Evolutionary conservation across 2,329 filamentous ascomycete genomes (phyloP).

Genomic region (Diaporthe caulivora): DNA sequence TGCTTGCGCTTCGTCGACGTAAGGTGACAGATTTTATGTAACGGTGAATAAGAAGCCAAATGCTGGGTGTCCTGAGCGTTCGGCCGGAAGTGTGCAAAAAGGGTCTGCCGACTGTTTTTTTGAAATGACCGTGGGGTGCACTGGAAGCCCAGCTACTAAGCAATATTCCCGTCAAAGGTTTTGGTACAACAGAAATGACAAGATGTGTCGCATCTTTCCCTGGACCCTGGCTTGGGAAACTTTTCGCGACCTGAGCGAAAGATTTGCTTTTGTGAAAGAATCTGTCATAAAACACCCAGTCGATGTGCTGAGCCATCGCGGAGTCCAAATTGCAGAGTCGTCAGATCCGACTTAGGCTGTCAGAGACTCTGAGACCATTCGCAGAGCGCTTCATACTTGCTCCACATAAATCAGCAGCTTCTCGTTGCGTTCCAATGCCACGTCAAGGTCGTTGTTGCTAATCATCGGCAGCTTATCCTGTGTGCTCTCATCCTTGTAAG

Average conservation of each 20-base stretch:
- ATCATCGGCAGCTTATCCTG: constrained; percentile 80
- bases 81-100: neutral
- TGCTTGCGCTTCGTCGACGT: constrained; percentile 36
- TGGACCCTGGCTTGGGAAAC: neutral
- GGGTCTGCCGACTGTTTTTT: constrained; percentile 26
- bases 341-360: constrained; percentile 7
- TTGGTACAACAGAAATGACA: constrained; percentile 18
- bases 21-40: constrained; percentile 36
- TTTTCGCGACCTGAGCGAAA: neutral
- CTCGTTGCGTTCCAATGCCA: constrained; percentile 84
- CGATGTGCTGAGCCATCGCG: constrained; percentile 6
- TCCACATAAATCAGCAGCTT: constrained; percentile 86
- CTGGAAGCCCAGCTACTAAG: constrained; percentile 33
- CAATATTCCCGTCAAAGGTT: constrained; percentile 28
- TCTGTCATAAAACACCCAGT: neutral
- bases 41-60: constrained; percentile 22
- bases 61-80: neutral
- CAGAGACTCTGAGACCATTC: constrained; percentile 11
- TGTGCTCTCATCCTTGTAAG: constrained; percentile 87
- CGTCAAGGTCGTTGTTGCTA: constrained; percentile 84
- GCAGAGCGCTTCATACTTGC: constrained; percentile 53
- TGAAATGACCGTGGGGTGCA: constrained; percentile 32
- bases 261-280: constrained; percentile 16
- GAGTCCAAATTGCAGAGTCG: constrained; percentile 6
- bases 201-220: neutral